Base-by-base conservation (phyloP, 139 green algal genomes). In the Trebouxia sp. region DNA sequence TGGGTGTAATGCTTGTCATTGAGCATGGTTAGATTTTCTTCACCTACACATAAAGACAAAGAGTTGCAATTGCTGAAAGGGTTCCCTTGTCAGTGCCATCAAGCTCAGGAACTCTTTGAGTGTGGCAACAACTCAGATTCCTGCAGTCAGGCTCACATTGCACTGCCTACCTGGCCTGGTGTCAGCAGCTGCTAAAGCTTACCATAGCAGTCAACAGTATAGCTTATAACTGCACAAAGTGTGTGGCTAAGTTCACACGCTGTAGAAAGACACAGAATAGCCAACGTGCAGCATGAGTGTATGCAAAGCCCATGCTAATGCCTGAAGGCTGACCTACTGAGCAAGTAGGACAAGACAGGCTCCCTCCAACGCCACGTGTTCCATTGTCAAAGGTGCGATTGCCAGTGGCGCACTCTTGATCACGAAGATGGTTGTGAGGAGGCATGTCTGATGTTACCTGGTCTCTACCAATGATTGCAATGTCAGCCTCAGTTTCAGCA, bases 371-470 rank as follows among this genome's bases (percentile, higher is more conserved):
- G 0, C 92, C 92, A 0, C 91, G 83, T 4, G 84, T 88, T 15
- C 85, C 90, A 0, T 62, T 76, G 76, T 96, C 88, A 38, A 89
- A 88, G 79, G 88, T 81, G 0, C 90, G 76, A 1, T 82, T 82
- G 6, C 82, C 85, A 79, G 83, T 82, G 6, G 65, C 72, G 67
- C 78, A 85, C 3, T 83, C 32, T 0, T 85, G n/a, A 35, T 85
- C 86, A 3, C 85, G 83, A 70, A 96, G 65, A 81, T 92, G 86
- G 6, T 12, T 62, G 62, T 96, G 92, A 17, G 85, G 88, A 6
- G 92, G 89, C 3, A 96, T 92, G 83, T 95, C 92, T 5, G 88
- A 91, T 22, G 92, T 95, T 30, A 87, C 83, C 80, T 93, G 86
- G 35, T 80, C 14, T 20, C 82, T 78, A 6, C 85, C 91, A 58